These are phyloP conservation scores for Bolboschoenus planiculmis DNA, from an alignment of 176 grass and related monocot genomes.

Conservation along the genomic window DNA sequence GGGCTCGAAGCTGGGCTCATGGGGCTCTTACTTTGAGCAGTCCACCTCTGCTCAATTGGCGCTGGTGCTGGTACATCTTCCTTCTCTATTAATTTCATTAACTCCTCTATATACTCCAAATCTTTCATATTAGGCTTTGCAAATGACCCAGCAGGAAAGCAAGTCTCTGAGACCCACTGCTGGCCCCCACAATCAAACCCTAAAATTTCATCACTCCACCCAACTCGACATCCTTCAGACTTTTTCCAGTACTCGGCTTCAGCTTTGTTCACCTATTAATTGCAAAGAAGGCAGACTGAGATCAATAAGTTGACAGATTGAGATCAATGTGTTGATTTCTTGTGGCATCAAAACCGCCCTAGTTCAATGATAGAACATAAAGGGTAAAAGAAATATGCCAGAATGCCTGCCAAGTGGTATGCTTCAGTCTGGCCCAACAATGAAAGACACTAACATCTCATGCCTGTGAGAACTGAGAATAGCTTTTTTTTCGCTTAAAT, in stretches of 20 bases:
- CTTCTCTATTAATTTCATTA: conserved; percentile 65
- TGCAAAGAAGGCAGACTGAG: background rate
- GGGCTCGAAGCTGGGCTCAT: conserved; percentile 79
- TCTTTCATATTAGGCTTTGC: conserved; percentile 81
- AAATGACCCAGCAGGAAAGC: conserved; percentile 74
- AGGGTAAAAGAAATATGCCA: background rate
- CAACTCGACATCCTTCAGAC: conserved; percentile 88
- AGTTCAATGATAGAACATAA: background rate
- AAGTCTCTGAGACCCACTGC: conserved; percentile 87
- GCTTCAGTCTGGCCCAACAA: background rate
- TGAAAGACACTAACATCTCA: background rate
- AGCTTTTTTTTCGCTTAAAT: background rate
- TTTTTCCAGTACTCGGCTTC: conserved; percentile 95
- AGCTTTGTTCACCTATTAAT: conserved; percentile 57
- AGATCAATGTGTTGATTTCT: background rate
- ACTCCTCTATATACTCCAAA: conserved; percentile 64
- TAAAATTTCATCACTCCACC: conserved; percentile 95
- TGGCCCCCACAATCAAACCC: conserved; percentile 97
- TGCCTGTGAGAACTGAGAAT: background rate
- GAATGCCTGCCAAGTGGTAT: background rate
- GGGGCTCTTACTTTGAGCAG: conserved; percentile 52
- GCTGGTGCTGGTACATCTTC: conserved; percentile 73
- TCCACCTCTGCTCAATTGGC: conserved; percentile 93
- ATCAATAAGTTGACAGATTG: background rate
- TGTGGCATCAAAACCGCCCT: background rate